Percentiles rank a stretch among this genome's conserved stretches.
These are phyloP conservation scores for Corymbia maculata DNA, from an alignment of 345 rosid species.

Conservation along the genomic window DNA sequence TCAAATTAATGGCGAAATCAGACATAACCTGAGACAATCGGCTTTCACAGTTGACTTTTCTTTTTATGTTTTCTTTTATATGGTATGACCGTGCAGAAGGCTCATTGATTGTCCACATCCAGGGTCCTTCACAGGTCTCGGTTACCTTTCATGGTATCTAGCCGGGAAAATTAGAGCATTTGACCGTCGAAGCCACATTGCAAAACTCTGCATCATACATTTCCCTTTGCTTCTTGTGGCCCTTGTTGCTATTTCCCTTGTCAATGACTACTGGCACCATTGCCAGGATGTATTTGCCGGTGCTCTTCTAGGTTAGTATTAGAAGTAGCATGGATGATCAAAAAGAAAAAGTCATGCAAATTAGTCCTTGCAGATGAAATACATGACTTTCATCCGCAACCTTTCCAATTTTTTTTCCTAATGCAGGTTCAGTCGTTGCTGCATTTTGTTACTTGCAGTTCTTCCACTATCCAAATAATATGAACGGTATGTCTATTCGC, in stretches of 20 bases:
- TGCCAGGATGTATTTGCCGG: constrained; percentile 66
- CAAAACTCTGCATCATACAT: constrained; percentile 38
- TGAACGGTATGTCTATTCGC: constrained; percentile 14
- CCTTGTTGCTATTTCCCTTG: constrained; percentile 43
- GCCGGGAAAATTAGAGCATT: constrained; percentile 55
- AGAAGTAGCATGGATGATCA: not conserved
- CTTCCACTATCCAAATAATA: constrained; percentile 36
- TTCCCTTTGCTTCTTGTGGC: constrained; percentile 38
- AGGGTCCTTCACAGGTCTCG: constrained; percentile 66
- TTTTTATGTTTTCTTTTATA: not conserved
- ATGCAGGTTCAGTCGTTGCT: constrained; percentile 23
- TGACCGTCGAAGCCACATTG: constrained; percentile 38
- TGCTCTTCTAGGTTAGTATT: constrained; percentile 31
- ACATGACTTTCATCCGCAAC: not conserved
- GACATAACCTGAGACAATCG: not conserved
- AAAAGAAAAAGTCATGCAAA: not conserved
- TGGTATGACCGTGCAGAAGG: not conserved
- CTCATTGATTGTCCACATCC: not conserved
- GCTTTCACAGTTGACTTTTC: not conserved
- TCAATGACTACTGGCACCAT: constrained; percentile 63
- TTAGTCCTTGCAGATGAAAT: not conserved
- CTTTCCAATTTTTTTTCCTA: not conserved
- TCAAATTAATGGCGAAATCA: not conserved
- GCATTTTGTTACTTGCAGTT: constrained; percentile 46
- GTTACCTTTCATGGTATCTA: constrained; percentile 49